A percentile compares a stretch with the other conserved stretches of the same genome.
These are phyloP conservation scores for Bremia lactucae DNA, from an alignment of 352 stramenopile genomes.

Conservation along the genomic window DNA sequence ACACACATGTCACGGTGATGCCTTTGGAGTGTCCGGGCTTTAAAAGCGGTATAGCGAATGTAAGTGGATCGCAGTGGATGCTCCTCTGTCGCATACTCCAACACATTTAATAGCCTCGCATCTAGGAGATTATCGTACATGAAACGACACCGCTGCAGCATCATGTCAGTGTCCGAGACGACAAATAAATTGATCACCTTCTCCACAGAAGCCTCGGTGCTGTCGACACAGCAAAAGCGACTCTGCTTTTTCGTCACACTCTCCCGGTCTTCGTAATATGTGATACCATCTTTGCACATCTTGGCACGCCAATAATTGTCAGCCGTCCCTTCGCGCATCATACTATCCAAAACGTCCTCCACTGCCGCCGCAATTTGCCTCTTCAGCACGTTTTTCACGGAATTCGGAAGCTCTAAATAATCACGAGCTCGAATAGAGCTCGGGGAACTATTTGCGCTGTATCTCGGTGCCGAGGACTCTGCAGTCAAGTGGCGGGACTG, in stretches of 20 bases:
- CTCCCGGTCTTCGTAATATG: conserved; percentile 28
- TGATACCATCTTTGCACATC: conserved; percentile 26
- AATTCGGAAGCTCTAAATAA: conserved; percentile 12
- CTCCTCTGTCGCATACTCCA: conserved; percentile 24
- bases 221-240: conserved; percentile 30
- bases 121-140: conserved; percentile 38
- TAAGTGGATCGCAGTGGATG: conserved; percentile 27
- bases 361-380: conserved; percentile 23
- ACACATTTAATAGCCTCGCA: conserved; percentile 23
- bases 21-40: conserved; percentile 20
- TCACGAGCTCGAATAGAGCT: too few relatives aligned
- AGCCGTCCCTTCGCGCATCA: conserved; percentile 24
- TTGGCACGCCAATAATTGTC: conserved; percentile 20
- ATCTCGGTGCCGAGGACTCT: too few relatives aligned
- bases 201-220: conserved; percentile 20
- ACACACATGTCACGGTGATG: conserved; percentile 37
- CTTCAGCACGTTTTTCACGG: conserved; percentile 14
- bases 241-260: conserved; percentile 25
- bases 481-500: too few relatives aligned
- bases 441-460: too few relatives aligned
- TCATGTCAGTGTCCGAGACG: conserved; percentile 25
- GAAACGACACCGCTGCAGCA: conserved; percentile 26
- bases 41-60: conserved; percentile 35
- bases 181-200: conserved; percentile 30
- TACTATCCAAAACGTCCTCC: conserved; percentile 29